Percentiles rank a stretch among this genome's conserved stretches.
These are phyloP conservation scores for Penicillium bialowiezense DNA, from an alignment of 495 filamentous ascomycete genomes.

Conservation along the genomic window DNA sequence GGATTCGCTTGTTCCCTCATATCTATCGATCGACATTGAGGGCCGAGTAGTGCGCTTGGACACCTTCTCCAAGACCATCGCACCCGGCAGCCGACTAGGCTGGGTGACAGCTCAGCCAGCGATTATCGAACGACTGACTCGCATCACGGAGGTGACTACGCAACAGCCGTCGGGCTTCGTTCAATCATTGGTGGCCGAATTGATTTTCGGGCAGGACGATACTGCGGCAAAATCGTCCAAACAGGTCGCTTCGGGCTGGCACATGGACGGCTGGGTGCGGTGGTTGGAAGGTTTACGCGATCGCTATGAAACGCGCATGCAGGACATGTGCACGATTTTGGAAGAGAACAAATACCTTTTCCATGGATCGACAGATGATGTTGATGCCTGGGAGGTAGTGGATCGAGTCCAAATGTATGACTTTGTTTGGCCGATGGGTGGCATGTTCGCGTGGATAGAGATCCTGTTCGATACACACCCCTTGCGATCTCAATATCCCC, in stretches of 20 bases:
- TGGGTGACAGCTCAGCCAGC: constrained; percentile 81
- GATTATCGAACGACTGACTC: constrained; percentile 68
- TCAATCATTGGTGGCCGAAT: constrained; percentile 73
- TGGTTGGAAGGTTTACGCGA: constrained; percentile 84
- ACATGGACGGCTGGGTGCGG: constrained; percentile 79
- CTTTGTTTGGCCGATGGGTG: constrained; percentile 77
- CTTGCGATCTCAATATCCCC: constrained; percentile 47
- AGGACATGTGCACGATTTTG: constrained; percentile 65
- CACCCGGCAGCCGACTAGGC: constrained; percentile 71
- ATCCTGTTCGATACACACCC: constrained; percentile 70
- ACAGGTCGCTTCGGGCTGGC: constrained; percentile 58
- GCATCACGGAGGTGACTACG: constrained; percentile 71
- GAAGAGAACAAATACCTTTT: constrained; percentile 61
- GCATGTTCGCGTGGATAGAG: constrained; percentile 89
- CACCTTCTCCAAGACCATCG: constrained; percentile 79
- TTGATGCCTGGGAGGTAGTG: constrained; percentile 65
- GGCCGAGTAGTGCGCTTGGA: constrained; percentile 86
- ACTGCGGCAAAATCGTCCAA: constrained; percentile 20
- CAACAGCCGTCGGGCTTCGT: constrained; percentile 87
- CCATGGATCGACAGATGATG: constrained; percentile 41
- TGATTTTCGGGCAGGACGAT: constrained; percentile 65
- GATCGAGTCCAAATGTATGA: constrained; percentile 66
- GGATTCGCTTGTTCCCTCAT: constrained; percentile 78
- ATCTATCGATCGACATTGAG: constrained; percentile 73
- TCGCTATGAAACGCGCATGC: constrained; percentile 80